A percentile compares a stretch with the other conserved stretches of the same genome.
Conservation (phyloP, 768 basidiomycete species). For the Suillus sp. region DNA sequence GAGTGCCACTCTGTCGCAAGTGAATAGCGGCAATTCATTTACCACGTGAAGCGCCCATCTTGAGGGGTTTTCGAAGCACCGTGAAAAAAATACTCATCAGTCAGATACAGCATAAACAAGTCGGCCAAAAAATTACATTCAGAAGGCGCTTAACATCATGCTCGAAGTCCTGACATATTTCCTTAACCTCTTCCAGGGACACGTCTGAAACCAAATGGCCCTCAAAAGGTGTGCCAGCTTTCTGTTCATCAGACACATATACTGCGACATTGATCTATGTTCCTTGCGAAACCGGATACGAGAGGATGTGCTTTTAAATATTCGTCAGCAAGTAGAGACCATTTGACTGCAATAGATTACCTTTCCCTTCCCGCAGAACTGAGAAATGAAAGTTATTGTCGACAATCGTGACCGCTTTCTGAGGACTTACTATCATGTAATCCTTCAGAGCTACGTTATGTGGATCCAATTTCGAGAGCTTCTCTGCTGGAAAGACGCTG, state of each 20-base stretch:
- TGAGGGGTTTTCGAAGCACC: constrained; percentile 37
- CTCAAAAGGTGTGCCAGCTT: constrained; percentile 31
- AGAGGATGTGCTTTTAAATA: constrained; percentile 37
- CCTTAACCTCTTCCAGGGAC: constrained; percentile 31
- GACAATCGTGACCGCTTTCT: not conserved
- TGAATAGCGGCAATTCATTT: constrained; percentile 39
- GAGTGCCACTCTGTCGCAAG: constrained; percentile 38
- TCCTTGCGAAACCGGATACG: constrained; percentile 39
- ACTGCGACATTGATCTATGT: constrained; percentile 37
- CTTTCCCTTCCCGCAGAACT: constrained; percentile 10
- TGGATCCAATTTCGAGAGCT: constrained; percentile 26
- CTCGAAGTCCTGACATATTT: constrained; percentile 35
- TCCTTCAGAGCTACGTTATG: constrained; percentile 18
- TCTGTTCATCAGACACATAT: constrained; percentile 28
- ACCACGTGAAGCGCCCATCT: constrained; percentile 48
- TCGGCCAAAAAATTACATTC: not conserved
- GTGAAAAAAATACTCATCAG: constrained; percentile 12
- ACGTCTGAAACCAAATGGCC: constrained; percentile 31
- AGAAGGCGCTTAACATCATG: constrained; percentile 32
- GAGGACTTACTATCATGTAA: constrained; percentile 22
- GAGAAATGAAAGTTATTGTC: constrained; percentile 1
- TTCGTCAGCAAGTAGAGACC: not conserved
- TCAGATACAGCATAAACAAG: not conserved
- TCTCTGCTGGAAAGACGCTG: constrained; percentile 33
- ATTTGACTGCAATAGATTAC: not conserved